Evolutionary conservation across 768 basidiomycete species (phyloP).

Genomic region (Auricularia sp.): DNA sequence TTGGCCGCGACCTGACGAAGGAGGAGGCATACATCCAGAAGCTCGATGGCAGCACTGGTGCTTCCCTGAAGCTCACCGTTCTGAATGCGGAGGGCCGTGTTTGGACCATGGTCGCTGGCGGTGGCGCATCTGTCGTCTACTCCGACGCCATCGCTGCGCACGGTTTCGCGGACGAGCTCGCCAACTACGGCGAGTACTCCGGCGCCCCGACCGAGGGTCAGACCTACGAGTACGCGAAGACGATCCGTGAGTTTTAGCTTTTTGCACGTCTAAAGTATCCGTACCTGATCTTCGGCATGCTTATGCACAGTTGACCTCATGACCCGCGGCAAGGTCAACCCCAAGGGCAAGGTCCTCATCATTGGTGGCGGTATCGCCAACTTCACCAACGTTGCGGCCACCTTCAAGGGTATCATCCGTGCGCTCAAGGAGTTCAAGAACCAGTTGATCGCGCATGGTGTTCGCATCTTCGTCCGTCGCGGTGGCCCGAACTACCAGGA

Average conservation of each 20-base stretch:
- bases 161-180: conserved; percentile 93
- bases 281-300: background rate
- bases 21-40: conserved; percentile 99
- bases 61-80: conserved; percentile 95
- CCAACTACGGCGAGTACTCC: conserved; percentile 99
- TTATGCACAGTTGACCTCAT: conserved; percentile 68
- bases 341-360: conserved; percentile 94
- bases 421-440: conserved; percentile 90
- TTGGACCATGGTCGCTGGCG: conserved; percentile 99
- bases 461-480: conserved; percentile 94
- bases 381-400: conserved; percentile 98
- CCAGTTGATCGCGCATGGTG: conserved; percentile 70
- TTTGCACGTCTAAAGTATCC: conserved; percentile 6
- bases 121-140: conserved; percentile 68
- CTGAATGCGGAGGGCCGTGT: conserved; percentile 90
- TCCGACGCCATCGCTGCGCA: conserved; percentile 79
- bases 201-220: conserved; percentile 97
- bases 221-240: conserved; percentile 99
- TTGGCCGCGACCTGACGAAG: conserved; percentile 95
- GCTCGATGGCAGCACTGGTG: conserved; percentile 92
- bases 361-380: conserved; percentile 99
- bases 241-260: conserved; percentile 56
- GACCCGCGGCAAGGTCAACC: conserved; percentile 68
- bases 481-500: conserved; percentile 99
- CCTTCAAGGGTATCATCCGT: conserved; percentile 99